Percentiles rank a stretch among this genome's conserved stretches.
These are phyloP conservation scores for Cymbopogon flexuosus DNA, from an alignment of 202 grass and related monocot genomes.

Conservation along the genomic window DNA sequence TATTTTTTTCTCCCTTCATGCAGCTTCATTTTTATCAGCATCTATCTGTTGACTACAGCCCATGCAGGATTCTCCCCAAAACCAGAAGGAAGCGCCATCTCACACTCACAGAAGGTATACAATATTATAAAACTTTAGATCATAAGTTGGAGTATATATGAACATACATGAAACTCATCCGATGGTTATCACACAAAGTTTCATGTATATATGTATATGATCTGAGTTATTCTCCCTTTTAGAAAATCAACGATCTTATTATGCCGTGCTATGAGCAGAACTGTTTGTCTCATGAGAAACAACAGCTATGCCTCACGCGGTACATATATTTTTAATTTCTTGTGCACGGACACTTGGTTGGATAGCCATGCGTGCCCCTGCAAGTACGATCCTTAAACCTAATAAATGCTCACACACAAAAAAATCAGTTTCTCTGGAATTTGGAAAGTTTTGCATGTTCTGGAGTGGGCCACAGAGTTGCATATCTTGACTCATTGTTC, in stretches of 20 bases:
- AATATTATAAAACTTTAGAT: slow-evolving; percentile 3
- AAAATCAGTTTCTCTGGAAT: neutral
- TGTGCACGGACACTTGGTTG: neutral
- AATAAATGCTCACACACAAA: too few species aligned
- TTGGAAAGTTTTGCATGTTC: neutral
- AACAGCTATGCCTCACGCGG: neutral
- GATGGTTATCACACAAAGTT: too few species aligned
- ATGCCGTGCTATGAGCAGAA: neutral
- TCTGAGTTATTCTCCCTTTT: neutral
- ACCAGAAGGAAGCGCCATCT: slow-evolving; percentile 13
- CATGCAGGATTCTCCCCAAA: slow-evolving; percentile 32
- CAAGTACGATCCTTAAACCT: neutral
- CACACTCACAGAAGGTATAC: slow-evolving; percentile 51
- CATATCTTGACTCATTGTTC: neutral
- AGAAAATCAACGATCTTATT: slow-evolving; percentile 6
- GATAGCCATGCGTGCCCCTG: neutral
- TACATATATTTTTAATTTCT: neutral
- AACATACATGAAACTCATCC: too few species aligned
- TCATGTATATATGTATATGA: neutral
- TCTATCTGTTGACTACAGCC: slow-evolving; percentile 48
- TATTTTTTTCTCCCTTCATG: slow-evolving; percentile 10
- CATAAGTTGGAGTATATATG: too few species aligned
- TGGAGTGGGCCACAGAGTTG: neutral
- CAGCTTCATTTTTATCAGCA: slow-evolving; percentile 78
- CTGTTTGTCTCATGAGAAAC: neutral